phyloP scores from a whole-genome alignment of 2,329 filamentous ascomycete genomes.

The Rutstroemia sp. region DNA sequence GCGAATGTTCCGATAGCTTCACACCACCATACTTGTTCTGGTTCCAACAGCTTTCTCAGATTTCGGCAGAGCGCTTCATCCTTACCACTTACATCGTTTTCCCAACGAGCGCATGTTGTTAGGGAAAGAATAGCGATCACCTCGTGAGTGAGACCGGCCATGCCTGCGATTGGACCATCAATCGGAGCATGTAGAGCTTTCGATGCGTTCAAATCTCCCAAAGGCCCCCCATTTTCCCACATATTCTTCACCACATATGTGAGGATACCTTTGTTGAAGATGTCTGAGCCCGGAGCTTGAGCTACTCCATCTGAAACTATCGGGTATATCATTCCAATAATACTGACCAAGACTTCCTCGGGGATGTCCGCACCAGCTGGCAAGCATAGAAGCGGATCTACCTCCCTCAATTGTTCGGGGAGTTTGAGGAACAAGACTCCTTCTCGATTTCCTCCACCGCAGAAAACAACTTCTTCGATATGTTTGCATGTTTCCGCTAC shows the following conservation, averaged over 20 bases:
- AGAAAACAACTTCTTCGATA: conserved; percentile 72
- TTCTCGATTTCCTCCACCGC: conserved; percentile 80
- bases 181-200: conserved; percentile 67
- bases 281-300: conserved; percentile 25
- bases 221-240: conserved; percentile 44
- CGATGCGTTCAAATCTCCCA: conserved; percentile 50
- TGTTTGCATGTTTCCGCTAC: conserved; percentile 62
- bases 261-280: conserved; percentile 36
- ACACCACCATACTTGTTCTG: conserved; percentile 27
- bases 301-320: too few species aligned
- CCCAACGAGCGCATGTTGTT: conserved; percentile 68
- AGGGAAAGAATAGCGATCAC: conserved; percentile 65
- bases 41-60: conserved; percentile 21
- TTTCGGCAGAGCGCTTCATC: conserved; percentile 31
- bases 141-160: conserved; percentile 68
- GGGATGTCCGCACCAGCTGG: conserved; percentile 10
- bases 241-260: conserved; percentile 41
- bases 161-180: conserved; percentile 52
- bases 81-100: conserved; percentile 46
- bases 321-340: too few species aligned
- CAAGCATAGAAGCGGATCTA: conserved; percentile 52
- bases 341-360: too few species aligned
- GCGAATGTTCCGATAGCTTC: conserved; percentile 23
- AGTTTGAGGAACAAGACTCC: conserved; percentile 72
- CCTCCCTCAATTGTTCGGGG: conserved; percentile 47